Evolutionary conservation across 1,284 basidiomycete species (phyloP), one percentile per base, ranked within the genome.

Genomic region (Pyrrhoderma noxium): DNA sequence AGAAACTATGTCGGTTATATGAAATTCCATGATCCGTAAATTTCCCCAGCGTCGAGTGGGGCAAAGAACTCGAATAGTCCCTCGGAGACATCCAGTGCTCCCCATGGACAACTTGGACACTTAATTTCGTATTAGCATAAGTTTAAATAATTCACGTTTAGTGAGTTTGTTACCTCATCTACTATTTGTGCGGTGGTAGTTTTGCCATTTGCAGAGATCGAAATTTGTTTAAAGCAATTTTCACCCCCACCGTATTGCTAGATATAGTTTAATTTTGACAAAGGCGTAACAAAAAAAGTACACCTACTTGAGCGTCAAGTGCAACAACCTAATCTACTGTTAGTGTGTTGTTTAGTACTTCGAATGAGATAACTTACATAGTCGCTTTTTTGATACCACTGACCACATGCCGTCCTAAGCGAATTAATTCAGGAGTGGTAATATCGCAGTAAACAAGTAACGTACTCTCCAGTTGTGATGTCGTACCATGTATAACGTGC

Each of bases 1-100:
- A n/a, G n/a, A n/a, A n/a, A n/a, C n/a, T n/a, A n/a, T n/a, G n/a
- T n/a, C n/a, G n/a, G 27, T 31, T 11, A 31, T 31, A 31, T 31
- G 60, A 61, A 73, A 44, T 60, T 64, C 75, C 75, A 77, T 16
- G 60, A 58, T 45, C 71, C 72, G 46, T 65, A 58, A 54, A 75
- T 62, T n/a, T 61, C 59, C 36, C 73, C 75, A 8, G 49, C 52
- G 42, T 54, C 50, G 27, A 58, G 56, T 39, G 60, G 56, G 18
- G 58, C 64, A 47, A 71, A 63, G 52, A 60, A 60, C 13, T 54
- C 44, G 67, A 82, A 82, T 18, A 85, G 71, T n/a, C 70, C 64
- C 2, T 64, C 63, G 23, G 71, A 73, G 56, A 84, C 64, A 65
- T 85, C 82, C 47, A 84, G 70, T 42, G 65, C 74, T 42, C 76